Base-by-base conservation (phyloP, 306 rosid genomes). In the Corylus heterophylla region DNA sequence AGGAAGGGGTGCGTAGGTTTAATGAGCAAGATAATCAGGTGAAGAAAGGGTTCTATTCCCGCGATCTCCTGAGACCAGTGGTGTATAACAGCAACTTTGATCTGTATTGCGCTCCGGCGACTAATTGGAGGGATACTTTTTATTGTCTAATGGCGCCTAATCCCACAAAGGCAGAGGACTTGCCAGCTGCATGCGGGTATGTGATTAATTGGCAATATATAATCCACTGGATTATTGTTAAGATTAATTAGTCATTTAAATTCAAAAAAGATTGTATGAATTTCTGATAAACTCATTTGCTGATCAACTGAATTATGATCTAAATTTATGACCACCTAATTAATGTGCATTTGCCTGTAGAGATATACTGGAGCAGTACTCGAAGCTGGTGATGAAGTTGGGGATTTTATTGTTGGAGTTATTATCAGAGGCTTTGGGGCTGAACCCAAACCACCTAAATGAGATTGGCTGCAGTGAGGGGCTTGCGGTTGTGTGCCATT, bases 41-140 rank as follows among this genome's bases (percentile, higher is more conserved):
- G 66, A 85, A 74, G 87, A 85, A 78, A 54, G 71, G 55, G 51
- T 71, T 56, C 9, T 86, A 88, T 10, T 68, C 81, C 0, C 79
- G 84, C 6, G 86, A 88, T 51, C 22, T 3, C n/a, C 1, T 12
- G 3, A 78, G 52, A 37, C 66, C 83, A 29, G 5, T 83, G 20
- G 3, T 75, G 12, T 78, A 85, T 35, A 72, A 74, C 27, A 75
- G 79, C 81, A 88, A 83, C 77, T 84, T 80, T n/a, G 83, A 82
- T 77, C 47, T 86, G 18, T 86, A 61, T 42, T 61, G 4, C 7
- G 77, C 71, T 2, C 51, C 73, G 0, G 37, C 76, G 0, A 58
- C 78, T 0, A 83, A 63, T 59, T 83, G 86, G 86, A 79, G 81
- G 77, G 86, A 83, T 39, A 70, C 83, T 0, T 37, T 79, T 31